Evolutionary conservation across 108 stramenopile species (phyloP).

Genomic region (Cyclotella atomus): DNA sequence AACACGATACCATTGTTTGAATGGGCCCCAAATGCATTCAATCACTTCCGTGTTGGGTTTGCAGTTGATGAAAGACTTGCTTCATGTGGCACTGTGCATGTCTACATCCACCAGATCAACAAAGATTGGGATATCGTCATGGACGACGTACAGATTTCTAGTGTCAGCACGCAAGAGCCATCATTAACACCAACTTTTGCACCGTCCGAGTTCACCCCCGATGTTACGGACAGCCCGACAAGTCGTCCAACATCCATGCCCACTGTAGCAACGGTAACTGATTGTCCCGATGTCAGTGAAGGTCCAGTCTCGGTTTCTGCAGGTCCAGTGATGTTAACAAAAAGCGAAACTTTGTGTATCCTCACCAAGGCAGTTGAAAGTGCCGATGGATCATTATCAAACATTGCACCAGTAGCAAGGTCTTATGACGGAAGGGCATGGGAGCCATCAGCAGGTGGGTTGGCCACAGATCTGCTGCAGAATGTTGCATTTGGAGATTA

Average conservation of each 20-base stretch:
- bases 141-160: conserved; percentile 40
- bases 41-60: conserved; percentile 33
- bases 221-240: conserved; percentile 11
- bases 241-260: conserved; percentile 37
- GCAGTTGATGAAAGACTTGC: conserved; percentile 34
- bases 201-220: conserved; percentile 19
- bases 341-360: conserved; percentile 34
- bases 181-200: conserved; percentile 9
- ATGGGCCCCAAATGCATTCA: conserved; percentile 43
- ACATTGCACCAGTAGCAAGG: conserved; percentile 47
- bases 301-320: conserved; percentile 13
- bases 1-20: conserved; percentile 17
- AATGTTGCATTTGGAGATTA: conserved; percentile 36
- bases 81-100: conserved; percentile 27
- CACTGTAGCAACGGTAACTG: conserved; percentile 30
- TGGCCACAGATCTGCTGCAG: conserved; percentile 35
- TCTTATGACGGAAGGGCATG: conserved; percentile 53
- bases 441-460: conserved; percentile 53
- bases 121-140: conserved; percentile 39
- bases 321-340: conserved; percentile 32
- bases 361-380: conserved; percentile 38
- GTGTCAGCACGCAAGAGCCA: not conserved
- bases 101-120: conserved; percentile 41
- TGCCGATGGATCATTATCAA: conserved; percentile 22
- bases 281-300: conserved; percentile 15